Percentiles rank a stretch among this genome's conserved stretches.
Conservation (phyloP, 108 stramenopile species). For the Nannochloropsis oceanica region DNA sequence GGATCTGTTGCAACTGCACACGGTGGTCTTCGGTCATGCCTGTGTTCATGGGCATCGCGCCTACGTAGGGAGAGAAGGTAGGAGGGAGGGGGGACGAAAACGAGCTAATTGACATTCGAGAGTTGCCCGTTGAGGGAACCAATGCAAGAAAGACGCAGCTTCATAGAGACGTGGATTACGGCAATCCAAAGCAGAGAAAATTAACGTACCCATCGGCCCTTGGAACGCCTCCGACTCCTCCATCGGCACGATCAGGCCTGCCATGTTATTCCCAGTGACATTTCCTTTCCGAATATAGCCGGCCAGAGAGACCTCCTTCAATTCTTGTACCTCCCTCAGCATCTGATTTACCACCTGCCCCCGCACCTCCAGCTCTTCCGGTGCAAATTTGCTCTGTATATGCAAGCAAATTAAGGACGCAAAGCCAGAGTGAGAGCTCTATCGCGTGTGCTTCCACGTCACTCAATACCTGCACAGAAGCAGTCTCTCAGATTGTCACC, state of each 20-base stretch:
- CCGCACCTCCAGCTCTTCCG: conserved; percentile 66
- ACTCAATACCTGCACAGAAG: too few species aligned
- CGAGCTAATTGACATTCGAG: too few species aligned
- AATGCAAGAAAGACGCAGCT: too few species aligned
- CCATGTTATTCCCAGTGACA: conserved; percentile 35
- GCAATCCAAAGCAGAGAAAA: not conserved
- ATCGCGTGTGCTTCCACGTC: too few species aligned
- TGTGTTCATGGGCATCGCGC: not conserved
- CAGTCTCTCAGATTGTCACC: too few species aligned
- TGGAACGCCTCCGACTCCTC: conserved; percentile 22
- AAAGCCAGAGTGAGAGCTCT: not conserved
- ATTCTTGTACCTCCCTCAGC: conserved; percentile 59
- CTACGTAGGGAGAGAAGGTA: not conserved
- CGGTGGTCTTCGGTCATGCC: conserved; percentile 56
- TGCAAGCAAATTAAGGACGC: not conserved
- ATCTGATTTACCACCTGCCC: conserved; percentile 53
- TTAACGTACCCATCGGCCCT: conserved; percentile 14
- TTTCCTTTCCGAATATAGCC: conserved; percentile 46
- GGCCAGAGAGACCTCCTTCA: conserved; percentile 53
- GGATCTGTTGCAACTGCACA: conserved; percentile 51
- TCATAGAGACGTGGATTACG: too few species aligned
- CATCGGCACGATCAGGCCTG: conserved; percentile 39
- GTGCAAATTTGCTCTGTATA: conserved; percentile 54
- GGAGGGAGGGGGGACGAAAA: not conserved
- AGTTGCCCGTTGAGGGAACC: too few species aligned